Conservation (phyloP, 78 protist species). For the Blattamonas nauphoetae region DNA sequence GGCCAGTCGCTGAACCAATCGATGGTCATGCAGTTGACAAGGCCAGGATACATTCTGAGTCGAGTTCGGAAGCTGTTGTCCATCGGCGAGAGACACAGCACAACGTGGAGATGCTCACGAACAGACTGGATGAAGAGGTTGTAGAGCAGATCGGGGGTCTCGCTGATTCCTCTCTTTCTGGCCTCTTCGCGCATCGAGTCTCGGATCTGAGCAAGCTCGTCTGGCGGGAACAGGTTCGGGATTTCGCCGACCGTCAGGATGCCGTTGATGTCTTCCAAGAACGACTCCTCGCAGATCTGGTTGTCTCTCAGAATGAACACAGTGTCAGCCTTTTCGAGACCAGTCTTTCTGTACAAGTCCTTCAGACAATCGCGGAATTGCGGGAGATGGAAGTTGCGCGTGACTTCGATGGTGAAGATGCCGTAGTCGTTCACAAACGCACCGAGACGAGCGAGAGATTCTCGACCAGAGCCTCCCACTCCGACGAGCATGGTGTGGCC, state of each 20-base stretch:
- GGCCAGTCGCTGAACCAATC: slow-evolving; percentile 88
- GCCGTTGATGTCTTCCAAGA: slow-evolving; percentile 50
- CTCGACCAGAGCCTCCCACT: slow-evolving; percentile 59
- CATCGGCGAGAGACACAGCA: slow-evolving; percentile 49
- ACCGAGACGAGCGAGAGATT: slow-evolving; percentile 53
- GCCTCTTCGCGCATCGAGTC: slow-evolving; percentile 31
- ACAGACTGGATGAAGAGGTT: slow-evolving; percentile 52
- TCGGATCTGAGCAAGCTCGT: slow-evolving; percentile 39
- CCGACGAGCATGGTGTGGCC: slow-evolving; percentile 75
- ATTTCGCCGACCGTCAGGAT: slow-evolving; percentile 63
- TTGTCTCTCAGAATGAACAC: slow-evolving; percentile 55
- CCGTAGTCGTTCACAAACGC: slow-evolving; percentile 27
- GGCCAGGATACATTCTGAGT: slow-evolving; percentile 54
- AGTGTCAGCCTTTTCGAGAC: slow-evolving; percentile 16
- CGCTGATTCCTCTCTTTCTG: not conserved
- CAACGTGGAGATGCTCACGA: slow-evolving; percentile 40
- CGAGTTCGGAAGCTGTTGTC: slow-evolving; percentile 47
- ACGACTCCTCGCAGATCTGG: slow-evolving; percentile 22
- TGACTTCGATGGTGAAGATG: slow-evolving; percentile 49
- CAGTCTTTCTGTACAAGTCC: slow-evolving; percentile 22
- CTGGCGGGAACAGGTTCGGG: slow-evolving; percentile 54
- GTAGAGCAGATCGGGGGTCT: slow-evolving; percentile 32
- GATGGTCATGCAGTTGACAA: slow-evolving; percentile 60
- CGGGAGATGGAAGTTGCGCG: slow-evolving; percentile 35
- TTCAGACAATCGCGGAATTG: slow-evolving; percentile 45